Conservation (phyloP, 2,329 filamentous ascomycete species). For the Claviceps pazoutovae region DNA sequence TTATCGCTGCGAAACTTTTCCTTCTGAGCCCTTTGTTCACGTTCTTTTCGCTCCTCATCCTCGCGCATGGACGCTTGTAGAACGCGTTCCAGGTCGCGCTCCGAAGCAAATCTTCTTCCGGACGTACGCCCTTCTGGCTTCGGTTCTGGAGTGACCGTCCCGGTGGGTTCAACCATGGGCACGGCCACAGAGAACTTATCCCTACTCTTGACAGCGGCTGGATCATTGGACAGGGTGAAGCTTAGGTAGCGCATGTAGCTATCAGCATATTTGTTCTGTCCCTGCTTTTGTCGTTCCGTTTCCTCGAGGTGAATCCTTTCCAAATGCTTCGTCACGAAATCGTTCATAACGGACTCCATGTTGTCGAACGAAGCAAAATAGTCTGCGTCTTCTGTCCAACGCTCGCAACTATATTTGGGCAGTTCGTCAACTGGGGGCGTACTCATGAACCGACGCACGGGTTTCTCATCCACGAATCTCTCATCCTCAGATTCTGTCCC, state of each 20-base stretch:
- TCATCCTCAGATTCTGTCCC: constrained; percentile 42
- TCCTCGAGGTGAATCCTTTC: constrained; percentile 25
- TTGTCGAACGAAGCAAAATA: constrained; percentile 28
- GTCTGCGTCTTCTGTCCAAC: constrained; percentile 34
- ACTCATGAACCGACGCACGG: constrained; percentile 34
- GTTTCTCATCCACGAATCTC: constrained; percentile 33
- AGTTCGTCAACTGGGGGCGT: constrained; percentile 43
- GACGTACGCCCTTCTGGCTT: constrained; percentile 42
- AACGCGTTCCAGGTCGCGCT: constrained; percentile 59
- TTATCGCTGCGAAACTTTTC: constrained; percentile 62
- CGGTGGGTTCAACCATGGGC: constrained; percentile 20
- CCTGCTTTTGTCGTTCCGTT: constrained; percentile 23
- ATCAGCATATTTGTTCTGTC: constrained; percentile 27
- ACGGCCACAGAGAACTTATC: constrained; percentile 35
- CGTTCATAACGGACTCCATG: constrained; percentile 24
- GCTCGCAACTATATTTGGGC: constrained; percentile 30
- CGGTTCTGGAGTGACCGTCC: constrained; percentile 33
- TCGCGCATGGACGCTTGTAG: constrained; percentile 58
- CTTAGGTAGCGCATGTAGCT: constrained; percentile 39
- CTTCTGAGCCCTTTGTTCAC: constrained; percentile 48
- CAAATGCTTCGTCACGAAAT: constrained; percentile 33
- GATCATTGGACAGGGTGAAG: constrained; percentile 42
- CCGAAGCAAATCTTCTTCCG: constrained; percentile 49
- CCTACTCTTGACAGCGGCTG: constrained; percentile 38
- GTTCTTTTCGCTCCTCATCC: constrained; percentile 56